phyloP scores from a whole-genome alignment of 176 grass and related monocot genomes.

The Pontederia crassipes region DNA sequence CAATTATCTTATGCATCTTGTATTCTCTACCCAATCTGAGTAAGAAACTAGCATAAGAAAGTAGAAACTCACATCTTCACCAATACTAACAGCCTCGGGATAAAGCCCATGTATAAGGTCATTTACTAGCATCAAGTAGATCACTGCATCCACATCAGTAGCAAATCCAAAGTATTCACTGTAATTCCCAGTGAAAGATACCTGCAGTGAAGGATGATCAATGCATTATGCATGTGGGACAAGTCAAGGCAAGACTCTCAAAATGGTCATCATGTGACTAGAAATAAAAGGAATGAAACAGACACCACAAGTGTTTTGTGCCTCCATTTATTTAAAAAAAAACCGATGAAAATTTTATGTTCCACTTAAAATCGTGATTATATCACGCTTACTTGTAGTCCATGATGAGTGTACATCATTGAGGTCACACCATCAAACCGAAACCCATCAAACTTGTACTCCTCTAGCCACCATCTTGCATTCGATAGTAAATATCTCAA shows the following conservation, averaged over 20 bases:
- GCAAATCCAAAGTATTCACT: constrained; percentile 88
- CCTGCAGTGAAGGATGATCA: constrained; percentile 16
- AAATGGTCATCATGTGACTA: no score
- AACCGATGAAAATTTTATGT: no score
- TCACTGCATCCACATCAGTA: constrained; percentile 77
- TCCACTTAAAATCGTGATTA: no score
- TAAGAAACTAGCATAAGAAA: background rate
- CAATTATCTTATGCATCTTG: no score
- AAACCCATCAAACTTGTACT: constrained; percentile 95
- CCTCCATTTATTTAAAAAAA: no score
- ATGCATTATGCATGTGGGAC: background rate
- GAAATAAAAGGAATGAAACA: no score
- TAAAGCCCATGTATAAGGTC: constrained; percentile 84
- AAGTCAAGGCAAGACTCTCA: no score
- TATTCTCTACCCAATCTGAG: no score
- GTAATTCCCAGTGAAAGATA: constrained; percentile 72
- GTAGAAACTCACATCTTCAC: constrained; percentile 57
- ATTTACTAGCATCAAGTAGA: constrained; percentile 91
- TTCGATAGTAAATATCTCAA: constrained; percentile 82
- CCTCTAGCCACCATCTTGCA: constrained; percentile 94
- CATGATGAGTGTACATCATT: constrained; percentile 95
- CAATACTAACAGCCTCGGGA: constrained; percentile 60
- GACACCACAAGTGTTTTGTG: no score
- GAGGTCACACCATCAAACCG: constrained; percentile 91
- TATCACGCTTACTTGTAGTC: constrained; percentile 54